phyloP scores from a whole-genome alignment of 495 filamentous ascomycete species.

The Hypoxylon cercidicola region DNA sequence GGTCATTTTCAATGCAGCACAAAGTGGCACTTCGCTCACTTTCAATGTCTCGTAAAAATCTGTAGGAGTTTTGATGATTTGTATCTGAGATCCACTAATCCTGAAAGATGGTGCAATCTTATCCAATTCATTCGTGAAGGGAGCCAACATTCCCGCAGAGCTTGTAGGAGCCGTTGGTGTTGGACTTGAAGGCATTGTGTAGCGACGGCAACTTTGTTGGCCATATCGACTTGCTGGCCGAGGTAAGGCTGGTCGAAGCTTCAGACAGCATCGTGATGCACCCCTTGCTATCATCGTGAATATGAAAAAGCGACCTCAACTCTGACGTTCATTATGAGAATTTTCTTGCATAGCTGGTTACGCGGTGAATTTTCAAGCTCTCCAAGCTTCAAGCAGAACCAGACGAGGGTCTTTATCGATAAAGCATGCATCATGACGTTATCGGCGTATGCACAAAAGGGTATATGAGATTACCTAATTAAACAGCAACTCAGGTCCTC shows the following conservation, averaged over 20 bases:
- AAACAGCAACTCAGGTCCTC: neutral
- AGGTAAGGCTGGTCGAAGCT: constrained; percentile 37
- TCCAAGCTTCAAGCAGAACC: neutral
- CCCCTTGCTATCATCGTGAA: constrained; percentile 42
- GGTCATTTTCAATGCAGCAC: constrained; percentile 23
- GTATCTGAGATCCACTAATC: constrained; percentile 80
- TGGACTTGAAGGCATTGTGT: constrained; percentile 52
- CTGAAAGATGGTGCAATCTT: constrained; percentile 89
- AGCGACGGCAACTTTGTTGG: constrained; percentile 52
- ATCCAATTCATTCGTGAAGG: constrained; percentile 84
- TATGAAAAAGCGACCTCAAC: neutral
- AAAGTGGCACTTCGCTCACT: constrained; percentile 56
- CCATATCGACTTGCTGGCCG: constrained; percentile 30
- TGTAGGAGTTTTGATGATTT: constrained; percentile 78
- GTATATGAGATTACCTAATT: too few species aligned
- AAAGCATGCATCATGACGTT: too few species aligned
- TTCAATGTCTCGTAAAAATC: constrained; percentile 93
- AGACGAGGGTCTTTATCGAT: too few species aligned
- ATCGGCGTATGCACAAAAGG: too few species aligned
- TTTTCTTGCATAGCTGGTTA: neutral
- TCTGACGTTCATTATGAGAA: constrained; percentile 2
- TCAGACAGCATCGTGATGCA: constrained; percentile 41
- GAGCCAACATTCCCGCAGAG: constrained; percentile 63
- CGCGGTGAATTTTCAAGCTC: constrained; percentile 4
- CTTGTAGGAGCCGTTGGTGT: constrained; percentile 39